Evolutionary conservation across 2,329 filamentous ascomycete species (phyloP).

Genomic region (Tolypocladium amazonense): DNA sequence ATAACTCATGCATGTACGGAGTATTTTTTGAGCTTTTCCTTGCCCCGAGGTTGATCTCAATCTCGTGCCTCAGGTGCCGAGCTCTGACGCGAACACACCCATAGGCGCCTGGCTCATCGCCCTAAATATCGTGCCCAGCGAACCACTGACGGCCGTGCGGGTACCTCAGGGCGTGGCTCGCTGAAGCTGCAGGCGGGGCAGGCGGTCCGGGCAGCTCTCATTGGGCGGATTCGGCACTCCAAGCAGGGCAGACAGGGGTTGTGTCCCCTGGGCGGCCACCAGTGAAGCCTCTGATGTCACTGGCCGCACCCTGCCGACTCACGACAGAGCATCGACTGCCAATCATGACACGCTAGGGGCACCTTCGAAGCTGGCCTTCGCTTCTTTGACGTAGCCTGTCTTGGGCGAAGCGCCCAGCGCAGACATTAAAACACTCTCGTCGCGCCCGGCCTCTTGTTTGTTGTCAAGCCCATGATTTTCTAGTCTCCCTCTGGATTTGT

Average conservation of each 20-base stretch:
- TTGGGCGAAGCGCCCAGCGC: background rate
- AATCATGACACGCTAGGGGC: background rate
- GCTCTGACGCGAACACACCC: background rate
- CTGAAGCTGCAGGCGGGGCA: background rate
- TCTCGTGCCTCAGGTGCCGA: background rate
- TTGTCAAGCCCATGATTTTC: background rate
- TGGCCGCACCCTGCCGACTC: background rate
- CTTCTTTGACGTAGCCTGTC: background rate
- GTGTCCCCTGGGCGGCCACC: constrained; percentile 23
- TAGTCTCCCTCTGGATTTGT: background rate
- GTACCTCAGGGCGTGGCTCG: background rate
- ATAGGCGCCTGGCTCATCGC: background rate
- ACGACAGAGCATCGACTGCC: background rate
- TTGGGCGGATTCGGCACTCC: background rate
- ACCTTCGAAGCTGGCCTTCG: background rate
- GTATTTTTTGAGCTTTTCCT: background rate
- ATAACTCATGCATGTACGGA: background rate
- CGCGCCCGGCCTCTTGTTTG: background rate
- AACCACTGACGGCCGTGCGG: background rate
- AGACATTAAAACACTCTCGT: background rate
- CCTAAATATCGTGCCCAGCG: constrained; percentile 4
- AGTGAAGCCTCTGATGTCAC: constrained; percentile 27
- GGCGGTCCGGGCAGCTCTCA: background rate
- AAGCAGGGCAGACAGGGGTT: background rate
- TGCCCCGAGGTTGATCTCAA: background rate